These are phyloP conservation scores for Marasmius sp. DNA, from an alignment of 1,284 basidiomycete species.

Conservation along the genomic window DNA sequence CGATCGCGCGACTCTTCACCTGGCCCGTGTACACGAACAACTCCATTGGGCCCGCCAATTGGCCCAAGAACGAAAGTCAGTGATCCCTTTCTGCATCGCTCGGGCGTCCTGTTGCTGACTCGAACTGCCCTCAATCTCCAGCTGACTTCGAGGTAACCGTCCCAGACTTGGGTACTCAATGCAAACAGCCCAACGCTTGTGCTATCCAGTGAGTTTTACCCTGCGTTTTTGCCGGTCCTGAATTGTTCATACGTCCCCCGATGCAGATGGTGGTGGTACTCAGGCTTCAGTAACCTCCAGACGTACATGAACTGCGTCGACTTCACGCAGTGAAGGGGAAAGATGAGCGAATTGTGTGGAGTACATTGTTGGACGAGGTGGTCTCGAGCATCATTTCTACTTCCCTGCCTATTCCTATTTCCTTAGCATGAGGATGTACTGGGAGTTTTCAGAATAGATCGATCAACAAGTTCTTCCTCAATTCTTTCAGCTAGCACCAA, in stretches of 20 bases:
- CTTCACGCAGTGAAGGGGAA: slow-evolving; percentile 15
- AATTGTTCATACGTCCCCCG: slow-evolving; percentile 12
- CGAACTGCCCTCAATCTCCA: slow-evolving; percentile 11
- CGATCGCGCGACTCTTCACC: slow-evolving; percentile 31
- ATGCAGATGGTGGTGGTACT: not conserved
- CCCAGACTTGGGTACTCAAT: slow-evolving; percentile 28
- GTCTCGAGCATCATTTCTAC: not conserved
- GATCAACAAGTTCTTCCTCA: no score
- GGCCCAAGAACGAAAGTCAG: slow-evolving; percentile 36
- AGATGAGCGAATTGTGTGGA: no score
- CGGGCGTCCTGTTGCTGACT: not conserved
- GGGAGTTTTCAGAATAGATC: no score
- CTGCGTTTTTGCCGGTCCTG: slow-evolving; percentile 23
- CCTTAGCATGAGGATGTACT: not conserved
- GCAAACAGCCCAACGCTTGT: slow-evolving; percentile 23
- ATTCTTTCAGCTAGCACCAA: no score
- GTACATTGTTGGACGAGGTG: not conserved
- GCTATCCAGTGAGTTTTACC: slow-evolving; percentile 33
- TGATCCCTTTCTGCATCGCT: not conserved
- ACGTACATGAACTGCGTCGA: slow-evolving; percentile 24
- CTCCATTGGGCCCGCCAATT: slow-evolving; percentile 28
- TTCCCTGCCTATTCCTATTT: not conserved
- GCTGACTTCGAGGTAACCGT: slow-evolving; percentile 35
- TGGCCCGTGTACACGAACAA: slow-evolving; percentile 37
- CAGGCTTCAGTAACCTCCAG: slow-evolving; percentile 15